Base-by-base conservation (phyloP, 352 stramenopile genomes). In the Halophytophthora polymorphica region DNA sequence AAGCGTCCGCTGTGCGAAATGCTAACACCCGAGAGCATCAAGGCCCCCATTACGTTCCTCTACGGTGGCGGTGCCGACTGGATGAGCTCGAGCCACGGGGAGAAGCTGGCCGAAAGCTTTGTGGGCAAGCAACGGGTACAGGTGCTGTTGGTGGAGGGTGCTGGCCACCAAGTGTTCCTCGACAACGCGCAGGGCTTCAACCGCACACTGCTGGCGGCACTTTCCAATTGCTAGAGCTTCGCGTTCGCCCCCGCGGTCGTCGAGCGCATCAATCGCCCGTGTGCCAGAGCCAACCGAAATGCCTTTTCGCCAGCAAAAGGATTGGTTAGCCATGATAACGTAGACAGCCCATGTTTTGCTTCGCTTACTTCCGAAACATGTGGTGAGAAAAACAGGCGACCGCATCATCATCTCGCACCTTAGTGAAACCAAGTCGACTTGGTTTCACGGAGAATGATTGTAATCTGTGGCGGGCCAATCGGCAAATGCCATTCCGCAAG, bases 161-260 rank as follows among this genome's bases (percentile, higher is more conserved):
- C 74, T 1, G 79, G 79, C 0, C 79, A 90, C 44, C 77, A 87
- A 55, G 67, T 86, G 7, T 90, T 88, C 52, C 76, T 81, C 53
- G 74, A 90, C 69, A 86, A 90, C 50, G 59, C 73, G 1, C 62
- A 71, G 15, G 70, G 58, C 12, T 90, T 90, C 61, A 90, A 86
- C 55, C 41, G 58, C 22, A 61, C 83, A 64, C 50, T 90, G 14
- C 57, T 77, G 22, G 55, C 54, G 2, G 52, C 62, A 2, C 61
- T 79, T 14, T n/a, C 33, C 2, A 45, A 47, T 61, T 46, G 17
- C 17, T 58, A 37, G 53, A 50, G 37, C 36, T n/a, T n/a, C n/a
- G n/a, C n/a, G n/a, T n/a, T n/a, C n/a, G n/a, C n/a, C n/a, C n/a
- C n/a, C n/a, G n/a, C n/a, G n/a, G n/a, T n/a, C n/a, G n/a, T n/a